A percentile compares a stretch with the other conserved stretches of the same genome.
phyloP scores from a whole-genome alignment of 148 eudicot species.

The Agrostemma githago region DNA sequence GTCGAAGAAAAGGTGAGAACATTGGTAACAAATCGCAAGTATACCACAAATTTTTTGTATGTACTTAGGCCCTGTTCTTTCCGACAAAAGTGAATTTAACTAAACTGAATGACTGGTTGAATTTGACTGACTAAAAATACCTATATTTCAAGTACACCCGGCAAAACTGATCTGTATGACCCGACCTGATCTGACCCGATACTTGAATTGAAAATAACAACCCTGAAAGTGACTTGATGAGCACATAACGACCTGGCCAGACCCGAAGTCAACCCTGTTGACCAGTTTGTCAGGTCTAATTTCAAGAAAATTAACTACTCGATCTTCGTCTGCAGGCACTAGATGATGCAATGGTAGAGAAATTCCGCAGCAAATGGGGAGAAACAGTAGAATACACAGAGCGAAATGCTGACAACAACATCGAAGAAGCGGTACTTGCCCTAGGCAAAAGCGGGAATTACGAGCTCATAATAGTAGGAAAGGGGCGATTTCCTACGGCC shows the following conservation, averaged over 20 bases:
- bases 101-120: neutral
- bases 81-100: neutral
- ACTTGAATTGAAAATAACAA: no score
- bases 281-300: no score
- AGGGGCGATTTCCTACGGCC: constrained; percentile 38
- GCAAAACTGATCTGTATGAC: no score
- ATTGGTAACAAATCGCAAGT: neutral
- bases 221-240: no score
- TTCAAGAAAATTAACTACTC: no score
- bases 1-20: constrained; percentile 27
- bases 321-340: constrained; percentile 12
- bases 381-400: constrained; percentile 25
- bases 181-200: no score
- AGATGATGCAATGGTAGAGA: constrained; percentile 24
- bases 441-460: constrained; percentile 32
- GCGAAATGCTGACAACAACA: constrained; percentile 22
- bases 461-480: constrained; percentile 39
- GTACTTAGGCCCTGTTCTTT: no score
- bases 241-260: no score
- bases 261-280: no score
- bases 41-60: no score
- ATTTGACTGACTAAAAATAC: no score
- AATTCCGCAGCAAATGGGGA: constrained; percentile 28
- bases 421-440: constrained; percentile 30
- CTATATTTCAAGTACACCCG: no score